Base-by-base conservation (phyloP, 495 filamentous ascomycete species). In the Podospora didyma region DNA sequence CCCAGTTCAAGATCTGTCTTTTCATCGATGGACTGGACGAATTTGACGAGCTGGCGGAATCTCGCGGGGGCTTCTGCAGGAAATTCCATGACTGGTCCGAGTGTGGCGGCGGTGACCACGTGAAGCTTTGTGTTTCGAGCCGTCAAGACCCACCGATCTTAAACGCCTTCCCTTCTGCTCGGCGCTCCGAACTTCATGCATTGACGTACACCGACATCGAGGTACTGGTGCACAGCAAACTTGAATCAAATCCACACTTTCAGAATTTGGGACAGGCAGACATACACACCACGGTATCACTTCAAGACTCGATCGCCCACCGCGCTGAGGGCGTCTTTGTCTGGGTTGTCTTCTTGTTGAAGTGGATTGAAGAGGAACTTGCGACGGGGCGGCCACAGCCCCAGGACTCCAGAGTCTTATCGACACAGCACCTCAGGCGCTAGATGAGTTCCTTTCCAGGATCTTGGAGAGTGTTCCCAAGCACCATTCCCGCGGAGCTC, bases 41-140 rank as follows among this genome's bases (percentile, higher is more conserved):
- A 49, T 69, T 63, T 48, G 54, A 61, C 1, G 66, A 59, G 16
- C 34, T 2, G 34, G 34, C 34, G 9, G 34, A 37, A 37, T 37
- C 34, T 37, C 34, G 9, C 34, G 9, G 34, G 34, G 34, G 9
- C 16, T 37, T 37, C 9, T 37, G 9, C 34, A 37, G 34, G 9
- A 37, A 37, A 16, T 16, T 37, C 9, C 34, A 37, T 37, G 16
- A 37, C 34, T 37, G 34, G 34, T 7, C 34, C 34, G 34, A 41
- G 41, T 22, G n/a, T 7, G n/a, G n/a, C n/a, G n/a, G n/a, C n/a
- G n/a, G n/a, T n/a, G 23, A 10, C 23, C 12, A 69, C 46, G 57
- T 76, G 23, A 75, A 76, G 47, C 17, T 75, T 20, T 78, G 75
- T 51, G 63, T 73, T 3, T 71, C 73, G 21, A 78, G 75, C 56